Evolutionary conservation across 352 stramenopile species (phyloP).

Genomic region (Aphanomyces stellatus): DNA sequence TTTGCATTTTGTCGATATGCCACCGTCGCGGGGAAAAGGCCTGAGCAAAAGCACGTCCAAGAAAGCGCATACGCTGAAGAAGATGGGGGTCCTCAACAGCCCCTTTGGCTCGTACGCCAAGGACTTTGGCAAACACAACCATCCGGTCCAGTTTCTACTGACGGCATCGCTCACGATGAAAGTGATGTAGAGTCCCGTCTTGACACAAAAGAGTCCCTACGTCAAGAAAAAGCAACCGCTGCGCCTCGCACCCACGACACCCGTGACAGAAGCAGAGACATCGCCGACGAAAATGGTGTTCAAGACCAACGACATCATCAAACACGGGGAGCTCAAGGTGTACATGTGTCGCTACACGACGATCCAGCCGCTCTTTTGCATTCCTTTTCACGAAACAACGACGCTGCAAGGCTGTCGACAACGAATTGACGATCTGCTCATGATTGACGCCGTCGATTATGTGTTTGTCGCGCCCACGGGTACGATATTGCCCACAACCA

Average conservation of each 20-base stretch:
- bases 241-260: not conserved
- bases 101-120: constrained; percentile 5
- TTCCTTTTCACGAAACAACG: constrained; percentile 15
- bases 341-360: constrained; percentile 19
- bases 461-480: constrained; percentile 8
- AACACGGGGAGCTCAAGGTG: constrained; percentile 15
- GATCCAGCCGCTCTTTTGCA: constrained; percentile 19
- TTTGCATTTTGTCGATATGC: not conserved
- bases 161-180: too few relatives aligned
- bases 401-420: not conserved
- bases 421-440: constrained; percentile 13
- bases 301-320: constrained; percentile 18
- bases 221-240: not conserved
- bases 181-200: too few relatives aligned
- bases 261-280: not conserved
- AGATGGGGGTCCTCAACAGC: constrained; percentile 10
- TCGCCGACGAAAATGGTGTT: constrained; percentile 13
- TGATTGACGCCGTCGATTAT: constrained; percentile 15
- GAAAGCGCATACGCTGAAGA: not conserved
- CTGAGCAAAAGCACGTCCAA: not conserved
- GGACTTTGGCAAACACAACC: too few relatives aligned
- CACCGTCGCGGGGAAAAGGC: not conserved
- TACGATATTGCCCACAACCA: not conserved
- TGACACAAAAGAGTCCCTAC: not conserved
- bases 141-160: too few relatives aligned